Percentiles rank a stretch among this genome's conserved stretches.
phyloP scores from a whole-genome alignment of 2,329 filamentous ascomycete genomes.

The Polytolypa hystricis region DNA sequence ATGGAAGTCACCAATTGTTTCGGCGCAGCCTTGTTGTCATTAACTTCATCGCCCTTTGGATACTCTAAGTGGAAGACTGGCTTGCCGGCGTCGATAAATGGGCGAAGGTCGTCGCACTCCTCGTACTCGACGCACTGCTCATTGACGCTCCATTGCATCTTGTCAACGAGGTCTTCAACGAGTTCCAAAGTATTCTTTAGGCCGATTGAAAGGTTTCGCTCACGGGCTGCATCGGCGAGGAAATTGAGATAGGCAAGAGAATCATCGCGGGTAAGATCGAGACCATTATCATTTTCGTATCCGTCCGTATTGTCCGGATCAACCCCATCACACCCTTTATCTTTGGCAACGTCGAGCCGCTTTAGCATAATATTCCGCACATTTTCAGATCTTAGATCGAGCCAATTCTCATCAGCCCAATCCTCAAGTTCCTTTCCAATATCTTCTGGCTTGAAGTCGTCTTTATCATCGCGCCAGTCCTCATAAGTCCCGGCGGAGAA shows the following conservation, averaged over 20 bases:
- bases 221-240: conserved; percentile 44
- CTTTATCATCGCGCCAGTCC: conserved; percentile 48
- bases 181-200: conserved; percentile 59
- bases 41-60: conserved; percentile 38
- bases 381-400: conserved; percentile 45
- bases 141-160: conserved; percentile 57
- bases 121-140: conserved; percentile 54
- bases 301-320: conserved; percentile 63
- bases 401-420: conserved; percentile 58
- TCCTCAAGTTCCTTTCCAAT: conserved; percentile 48
- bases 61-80: conserved; percentile 68
- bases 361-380: conserved; percentile 55
- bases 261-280: conserved; percentile 46
- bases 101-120: conserved; percentile 48
- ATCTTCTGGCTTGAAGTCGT: conserved; percentile 44
- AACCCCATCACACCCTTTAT: conserved; percentile 57
- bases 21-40: conserved; percentile 25
- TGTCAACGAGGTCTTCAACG: conserved; percentile 38
- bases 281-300: conserved; percentile 52
- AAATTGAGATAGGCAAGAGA: conserved; percentile 50
- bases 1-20: conserved; percentile 25
- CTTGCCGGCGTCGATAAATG: conserved; percentile 50
- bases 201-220: conserved; percentile 49
- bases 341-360: conserved; percentile 47
- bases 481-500: conserved; percentile 64